Conservation (phyloP, 306 rosid species). For the Astragalus glycyphyllos region DNA sequence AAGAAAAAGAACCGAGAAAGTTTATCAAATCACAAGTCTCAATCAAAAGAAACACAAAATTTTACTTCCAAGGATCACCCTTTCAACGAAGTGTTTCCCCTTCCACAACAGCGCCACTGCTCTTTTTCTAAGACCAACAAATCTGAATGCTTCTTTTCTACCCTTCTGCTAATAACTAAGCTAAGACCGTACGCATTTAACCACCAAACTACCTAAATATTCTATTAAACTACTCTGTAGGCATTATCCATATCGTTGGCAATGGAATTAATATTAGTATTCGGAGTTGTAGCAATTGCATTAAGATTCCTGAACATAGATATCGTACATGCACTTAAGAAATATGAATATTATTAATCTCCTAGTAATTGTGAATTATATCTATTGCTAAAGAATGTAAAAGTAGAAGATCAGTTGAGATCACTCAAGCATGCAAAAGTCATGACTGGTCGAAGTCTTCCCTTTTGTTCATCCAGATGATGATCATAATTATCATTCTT, state of each 20-base stretch:
- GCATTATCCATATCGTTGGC: background rate
- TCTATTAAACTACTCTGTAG: background rate
- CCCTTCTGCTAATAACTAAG: background rate
- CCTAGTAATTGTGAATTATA: background rate
- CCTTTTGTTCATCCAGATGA: no score
- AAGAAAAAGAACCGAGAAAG: background rate
- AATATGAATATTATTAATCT: background rate
- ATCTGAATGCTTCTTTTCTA: background rate
- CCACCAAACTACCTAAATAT: background rate
- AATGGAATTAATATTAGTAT: conserved; percentile 8
- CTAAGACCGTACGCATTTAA: background rate
- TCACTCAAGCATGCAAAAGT: background rate
- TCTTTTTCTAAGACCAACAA: conserved; percentile 1
- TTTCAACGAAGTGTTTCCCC: background rate
- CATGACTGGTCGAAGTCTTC: no score
- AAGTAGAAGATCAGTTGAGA: background rate
- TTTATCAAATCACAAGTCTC: background rate
- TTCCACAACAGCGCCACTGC: background rate
- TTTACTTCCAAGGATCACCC: background rate
- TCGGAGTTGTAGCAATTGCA: background rate
- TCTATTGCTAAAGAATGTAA: background rate
- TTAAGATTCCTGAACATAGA: background rate
- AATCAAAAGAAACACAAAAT: background rate
- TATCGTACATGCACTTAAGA: background rate
- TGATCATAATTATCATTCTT: no score